phyloP scores from a whole-genome alignment of 1,284 basidiomycete genomes.

The Athelia psychrophila region DNA sequence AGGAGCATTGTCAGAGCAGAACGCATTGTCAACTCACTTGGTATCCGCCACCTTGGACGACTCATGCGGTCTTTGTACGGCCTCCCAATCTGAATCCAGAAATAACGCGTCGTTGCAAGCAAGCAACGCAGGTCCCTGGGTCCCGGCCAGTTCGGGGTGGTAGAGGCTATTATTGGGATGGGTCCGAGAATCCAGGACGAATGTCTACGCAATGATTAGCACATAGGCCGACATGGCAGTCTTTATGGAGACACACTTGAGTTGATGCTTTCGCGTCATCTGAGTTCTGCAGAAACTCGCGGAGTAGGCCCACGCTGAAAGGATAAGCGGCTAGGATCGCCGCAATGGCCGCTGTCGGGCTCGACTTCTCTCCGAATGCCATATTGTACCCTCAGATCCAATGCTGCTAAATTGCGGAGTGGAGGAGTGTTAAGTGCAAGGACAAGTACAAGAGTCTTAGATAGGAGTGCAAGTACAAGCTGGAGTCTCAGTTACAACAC shows the following conservation, averaged over 20 bases:
- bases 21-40: slow-evolving; percentile 28
- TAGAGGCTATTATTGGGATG: slow-evolving; percentile 25
- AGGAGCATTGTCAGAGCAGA: background rate
- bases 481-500: background rate
- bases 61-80: slow-evolving; percentile 38
- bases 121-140: slow-evolving; percentile 45
- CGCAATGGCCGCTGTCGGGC: slow-evolving; percentile 19
- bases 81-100: slow-evolving; percentile 39
- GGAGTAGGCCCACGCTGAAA: slow-evolving; percentile 37
- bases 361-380: slow-evolving; percentile 17
- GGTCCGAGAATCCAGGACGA: slow-evolving; percentile 36
- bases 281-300: slow-evolving; percentile 47
- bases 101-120: slow-evolving; percentile 45
- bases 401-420: background rate
- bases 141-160: slow-evolving; percentile 22
- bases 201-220: slow-evolving; percentile 28
- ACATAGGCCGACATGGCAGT: too few relatives aligned
- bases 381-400: background rate
- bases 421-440: too few relatives aligned
- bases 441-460: too few relatives aligned
- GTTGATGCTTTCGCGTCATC: slow-evolving; percentile 37
- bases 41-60: slow-evolving; percentile 45
- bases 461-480: too few relatives aligned
- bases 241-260: slow-evolving; percentile 15
- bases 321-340: slow-evolving; percentile 41